Evolutionary conservation across 23 red algal genomes (phyloP), one percentile per base, ranked within the genome.

Genomic region (Cyanidium caldarium): DNA sequence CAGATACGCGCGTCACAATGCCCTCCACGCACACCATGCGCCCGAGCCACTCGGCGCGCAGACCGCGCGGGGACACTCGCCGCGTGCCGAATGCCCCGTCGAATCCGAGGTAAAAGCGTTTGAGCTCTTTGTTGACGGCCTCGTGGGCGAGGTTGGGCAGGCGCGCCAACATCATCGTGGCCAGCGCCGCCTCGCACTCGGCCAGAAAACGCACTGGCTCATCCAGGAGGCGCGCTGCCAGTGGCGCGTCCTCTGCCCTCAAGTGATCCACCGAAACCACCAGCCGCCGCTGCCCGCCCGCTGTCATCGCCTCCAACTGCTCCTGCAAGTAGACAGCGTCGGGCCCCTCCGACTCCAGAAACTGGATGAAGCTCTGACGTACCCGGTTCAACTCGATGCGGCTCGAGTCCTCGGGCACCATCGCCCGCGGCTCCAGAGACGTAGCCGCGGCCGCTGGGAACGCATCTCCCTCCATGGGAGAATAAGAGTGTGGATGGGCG

Each of bases 21-120:
- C 92, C 92, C 7, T 98, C 92, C 0, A 98, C 83, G 40, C 65
- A 68, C 14, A 88, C 92, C 44, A 98, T 57, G 21, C 67, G 68
- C 17, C 84, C 84, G 15, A 98, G 68, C 45, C 88, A 74, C 39
- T 73, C 44, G 16, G 92, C 81, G 34, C 77, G 76, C n/a, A 98
- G 80, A 35, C 74, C 77, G 44, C 92, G 58, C n/a, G 92, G 84
- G 46, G 79, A 77, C 25, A 88, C 84, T 16, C 66, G 65, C 39
- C 78, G 69, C 33, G 73, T 65, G 42, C 92, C 92, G 51, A 98
- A 89, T 15, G 80, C 73, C 42, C 92, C 92, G 12, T 84, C 67
- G 37, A 98, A 69, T 21, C 84, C 92, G 39, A 98, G 77, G 15
- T 72, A 70, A 45, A 81, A 85, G 21, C 51, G 51, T 28, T 61